A percentile compares a stretch with the other conserved stretches of the same genome.
Evolutionary conservation across 345 rosid genomes (phyloP).

Genomic region (Conringia planisiliqua): DNA sequence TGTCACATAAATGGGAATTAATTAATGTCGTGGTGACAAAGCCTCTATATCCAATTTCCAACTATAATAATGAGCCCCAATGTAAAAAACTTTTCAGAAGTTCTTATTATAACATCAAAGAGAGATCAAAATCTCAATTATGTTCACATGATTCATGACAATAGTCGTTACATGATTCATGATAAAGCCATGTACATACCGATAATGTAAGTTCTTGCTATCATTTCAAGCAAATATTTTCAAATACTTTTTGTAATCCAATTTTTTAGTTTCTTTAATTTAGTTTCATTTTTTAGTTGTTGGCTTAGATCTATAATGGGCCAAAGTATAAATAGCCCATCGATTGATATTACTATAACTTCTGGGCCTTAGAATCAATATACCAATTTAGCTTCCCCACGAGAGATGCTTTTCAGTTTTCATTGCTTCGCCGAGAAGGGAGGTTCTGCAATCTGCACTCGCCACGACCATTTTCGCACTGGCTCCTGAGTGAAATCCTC

Average conservation of each 20-base stretch:
- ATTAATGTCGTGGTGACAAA: not conserved
- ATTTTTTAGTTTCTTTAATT: no score
- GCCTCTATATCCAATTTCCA: not conserved
- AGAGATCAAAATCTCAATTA: no score
- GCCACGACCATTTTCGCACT: constrained; percentile 10
- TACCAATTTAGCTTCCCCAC: not conserved
- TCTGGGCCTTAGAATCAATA: not conserved
- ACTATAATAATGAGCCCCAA: not conserved
- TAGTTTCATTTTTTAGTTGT: no score
- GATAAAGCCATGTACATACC: no score
- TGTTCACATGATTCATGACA: no score
- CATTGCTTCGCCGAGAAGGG: constrained; percentile 25
- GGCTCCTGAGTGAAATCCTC: not conserved
- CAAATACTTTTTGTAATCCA: no score
- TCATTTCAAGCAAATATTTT: no score
- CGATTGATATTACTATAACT: not conserved
- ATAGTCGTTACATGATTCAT: no score
- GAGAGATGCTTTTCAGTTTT: not conserved
- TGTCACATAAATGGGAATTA: not conserved
- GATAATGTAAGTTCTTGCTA: no score
- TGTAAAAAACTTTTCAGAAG: no score
- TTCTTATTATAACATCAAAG: no score
- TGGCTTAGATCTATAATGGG: not conserved
- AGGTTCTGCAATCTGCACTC: constrained; percentile 22
- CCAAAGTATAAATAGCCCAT: not conserved